phyloP scores from a whole-genome alignment of 805 yeast genomes.

The Vanderwaltozyma polyspora region DNA sequence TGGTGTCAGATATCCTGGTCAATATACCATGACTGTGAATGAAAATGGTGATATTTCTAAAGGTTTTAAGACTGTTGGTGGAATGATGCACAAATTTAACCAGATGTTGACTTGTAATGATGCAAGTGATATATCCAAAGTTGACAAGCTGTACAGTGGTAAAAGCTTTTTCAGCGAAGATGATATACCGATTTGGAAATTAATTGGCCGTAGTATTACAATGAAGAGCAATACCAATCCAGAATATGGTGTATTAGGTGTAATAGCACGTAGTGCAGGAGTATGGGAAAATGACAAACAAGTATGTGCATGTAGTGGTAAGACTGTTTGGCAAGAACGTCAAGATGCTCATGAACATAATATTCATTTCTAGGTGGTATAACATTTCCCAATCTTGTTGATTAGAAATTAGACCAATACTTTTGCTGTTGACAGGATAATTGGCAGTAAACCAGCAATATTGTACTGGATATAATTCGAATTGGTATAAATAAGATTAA shows the following conservation, averaged over 20 bases:
- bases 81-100: constrained; percentile 30
- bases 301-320: constrained; percentile 91
- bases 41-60: constrained; percentile 63
- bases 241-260: constrained; percentile 52
- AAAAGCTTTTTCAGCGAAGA: constrained; percentile 36
- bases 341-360: constrained; percentile 46
- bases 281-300: constrained; percentile 92
- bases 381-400: constrained; percentile 54
- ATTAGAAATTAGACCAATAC: no score
- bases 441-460: no score
- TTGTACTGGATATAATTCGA: no score
- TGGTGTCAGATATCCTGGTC: constrained; percentile 50
- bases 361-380: constrained; percentile 54
- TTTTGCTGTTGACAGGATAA: constrained; percentile 53
- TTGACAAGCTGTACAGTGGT: constrained; percentile 28
- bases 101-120: constrained; percentile 1
- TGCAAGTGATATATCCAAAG: constrained; percentile 15
- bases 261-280: constrained; percentile 93
- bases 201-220: constrained; percentile 56
- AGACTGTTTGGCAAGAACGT: constrained; percentile 93
- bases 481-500: no score
- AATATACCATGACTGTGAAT: constrained; percentile 59
- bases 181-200: constrained; percentile 38
- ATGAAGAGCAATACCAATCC: constrained; percentile 18
- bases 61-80: constrained; percentile 62